phyloP scores from a whole-genome alignment of 2,329 filamentous ascomycete genomes.

The Talaromyces sp. region DNA sequence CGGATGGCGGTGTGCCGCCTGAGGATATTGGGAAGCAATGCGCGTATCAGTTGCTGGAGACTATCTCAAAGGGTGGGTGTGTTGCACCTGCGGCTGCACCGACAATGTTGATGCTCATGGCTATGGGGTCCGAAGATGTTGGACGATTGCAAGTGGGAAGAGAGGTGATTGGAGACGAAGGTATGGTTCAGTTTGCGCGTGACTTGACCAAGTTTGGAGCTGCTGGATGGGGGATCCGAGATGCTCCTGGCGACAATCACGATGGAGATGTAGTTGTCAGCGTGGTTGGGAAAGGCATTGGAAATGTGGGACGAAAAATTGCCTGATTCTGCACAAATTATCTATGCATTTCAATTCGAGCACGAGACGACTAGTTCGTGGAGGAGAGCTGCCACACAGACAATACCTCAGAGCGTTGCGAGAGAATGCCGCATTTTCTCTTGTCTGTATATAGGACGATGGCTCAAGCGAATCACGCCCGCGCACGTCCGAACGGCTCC shows the following conservation, averaged over 20 bases:
- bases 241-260: conserved; percentile 63
- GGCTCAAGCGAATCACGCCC: neutral
- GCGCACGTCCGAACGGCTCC: no score
- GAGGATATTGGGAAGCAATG: conserved; percentile 88
- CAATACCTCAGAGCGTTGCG: no score
- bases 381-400: no score
- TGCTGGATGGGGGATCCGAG: conserved; percentile 83
- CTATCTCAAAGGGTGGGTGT: conserved; percentile 77
- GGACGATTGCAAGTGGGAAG: conserved; percentile 77
- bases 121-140: conserved; percentile 96
- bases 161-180: conserved; percentile 76
- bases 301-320: conserved; percentile 92
- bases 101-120: conserved; percentile 84
- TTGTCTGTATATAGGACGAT: no score
- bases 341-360: neutral
- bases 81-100: conserved; percentile 67
- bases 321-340: conserved; percentile 43
- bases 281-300: conserved; percentile 87
- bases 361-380: neutral
- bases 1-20: conserved; percentile 74
- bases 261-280: conserved; percentile 74
- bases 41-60: conserved; percentile 83
- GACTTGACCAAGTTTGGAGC: conserved; percentile 87
- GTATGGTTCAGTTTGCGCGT: conserved; percentile 72
- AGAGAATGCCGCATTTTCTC: no score